Evolutionary conservation across 1,139 yeast species (phyloP).

Genomic region (Saccharomycopsis hybrid): DNA sequence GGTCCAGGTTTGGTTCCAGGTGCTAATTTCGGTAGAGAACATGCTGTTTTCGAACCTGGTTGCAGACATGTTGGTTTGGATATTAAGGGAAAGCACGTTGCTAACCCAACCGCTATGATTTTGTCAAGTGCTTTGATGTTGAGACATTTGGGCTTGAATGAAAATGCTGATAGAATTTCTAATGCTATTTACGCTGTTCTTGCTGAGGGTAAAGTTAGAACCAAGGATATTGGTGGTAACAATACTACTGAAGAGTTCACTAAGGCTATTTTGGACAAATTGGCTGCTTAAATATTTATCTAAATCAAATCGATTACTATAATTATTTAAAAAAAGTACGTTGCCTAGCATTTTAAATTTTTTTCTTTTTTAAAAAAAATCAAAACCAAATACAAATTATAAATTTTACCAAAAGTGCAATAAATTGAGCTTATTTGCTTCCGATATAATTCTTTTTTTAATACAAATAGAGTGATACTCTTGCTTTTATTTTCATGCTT

Average conservation of each 20-base stretch:
- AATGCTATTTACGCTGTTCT: conserved; percentile 85
- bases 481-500: no score
- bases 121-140: conserved; percentile 84
- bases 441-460: no score
- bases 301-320: no score
- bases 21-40: conserved; percentile 96
- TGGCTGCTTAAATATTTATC: no score
- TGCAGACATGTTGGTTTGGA: conserved; percentile 99
- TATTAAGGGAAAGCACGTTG: conserved; percentile 88
- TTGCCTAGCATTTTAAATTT: no score
- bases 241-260: conserved; percentile 92
- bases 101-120: conserved; percentile 98
- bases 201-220: conserved; percentile 75
- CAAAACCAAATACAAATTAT: no score
- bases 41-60: conserved; percentile 98
- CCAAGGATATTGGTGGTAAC: conserved; percentile 86
- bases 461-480: no score
- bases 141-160: conserved; percentile 88
- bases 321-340: no score
- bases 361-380: no score
- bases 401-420: no score
- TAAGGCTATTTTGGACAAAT: conserved; percentile 67
- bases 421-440: no score
- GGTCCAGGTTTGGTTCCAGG: conserved; percentile 99
- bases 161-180: conserved; percentile 78